Evolutionary conservation across 805 yeast genomes (phyloP).

Genomic region (Schwanniomyces vanrijiae): DNA sequence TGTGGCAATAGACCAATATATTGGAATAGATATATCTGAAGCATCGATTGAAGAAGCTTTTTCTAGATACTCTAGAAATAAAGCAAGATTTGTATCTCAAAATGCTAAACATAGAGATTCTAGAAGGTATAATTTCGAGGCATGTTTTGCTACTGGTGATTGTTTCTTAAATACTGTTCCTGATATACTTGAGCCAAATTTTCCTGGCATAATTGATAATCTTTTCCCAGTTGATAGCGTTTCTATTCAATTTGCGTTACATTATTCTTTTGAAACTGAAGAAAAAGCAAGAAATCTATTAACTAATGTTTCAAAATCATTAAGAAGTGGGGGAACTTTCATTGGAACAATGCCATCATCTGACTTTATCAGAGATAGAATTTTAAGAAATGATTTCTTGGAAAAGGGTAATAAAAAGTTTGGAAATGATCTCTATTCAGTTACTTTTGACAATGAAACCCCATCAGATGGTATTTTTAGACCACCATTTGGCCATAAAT

Average conservation of each 20-base stretch:
- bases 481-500: slow-evolving; percentile 80
- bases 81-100: slow-evolving; percentile 36
- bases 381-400: slow-evolving; percentile 46
- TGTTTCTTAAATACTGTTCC: slow-evolving; percentile 75
- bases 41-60: slow-evolving; percentile 84
- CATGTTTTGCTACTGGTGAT: slow-evolving; percentile 89
- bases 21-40: slow-evolving; percentile 92
- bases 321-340: slow-evolving; percentile 81
- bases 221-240: slow-evolving; percentile 84
- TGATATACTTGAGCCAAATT: slow-evolving; percentile 60
- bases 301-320: slow-evolving; percentile 70
- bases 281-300: slow-evolving; percentile 71
- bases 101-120: slow-evolving; percentile 26
- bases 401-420: slow-evolving; percentile 56
- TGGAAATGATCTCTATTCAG: slow-evolving; percentile 85
- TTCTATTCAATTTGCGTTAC: slow-evolving; percentile 89
- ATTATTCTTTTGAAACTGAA: slow-evolving; percentile 90
- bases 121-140: slow-evolving; percentile 64
- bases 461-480: slow-evolving; percentile 74
- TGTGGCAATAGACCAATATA: slow-evolving; percentile 69
- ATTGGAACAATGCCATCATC: slow-evolving; percentile 94
- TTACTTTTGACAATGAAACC: slow-evolving; percentile 74
- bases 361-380: slow-evolving; percentile 72
- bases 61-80: slow-evolving; percentile 62
- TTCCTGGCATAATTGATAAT: slow-evolving; percentile 58